phyloP scores from a whole-genome alignment of 1,139 yeast species.

The Zygoascus meyerae region DNA sequence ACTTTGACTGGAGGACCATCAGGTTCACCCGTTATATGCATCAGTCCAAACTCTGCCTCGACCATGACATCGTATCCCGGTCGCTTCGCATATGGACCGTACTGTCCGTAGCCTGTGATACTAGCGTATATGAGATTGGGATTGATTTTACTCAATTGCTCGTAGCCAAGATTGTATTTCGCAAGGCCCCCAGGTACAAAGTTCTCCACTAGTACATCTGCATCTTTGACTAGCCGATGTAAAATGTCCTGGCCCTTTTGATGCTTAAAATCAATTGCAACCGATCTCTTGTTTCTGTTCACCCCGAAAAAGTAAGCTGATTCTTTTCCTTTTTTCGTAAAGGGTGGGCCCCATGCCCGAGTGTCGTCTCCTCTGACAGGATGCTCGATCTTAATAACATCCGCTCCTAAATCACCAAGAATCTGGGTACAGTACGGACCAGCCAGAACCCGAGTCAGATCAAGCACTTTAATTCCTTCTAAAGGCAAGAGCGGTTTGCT shows the following conservation, averaged over 20 bases:
- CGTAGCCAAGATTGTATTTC: slow-evolving; percentile 36
- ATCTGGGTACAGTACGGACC: slow-evolving; percentile 42
- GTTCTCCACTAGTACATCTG: slow-evolving; percentile 41
- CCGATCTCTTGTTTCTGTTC: slow-evolving; percentile 37
- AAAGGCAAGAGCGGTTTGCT: slow-evolving; percentile 17
- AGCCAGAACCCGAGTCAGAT: slow-evolving; percentile 40
- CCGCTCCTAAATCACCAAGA: slow-evolving; percentile 41
- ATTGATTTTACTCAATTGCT: slow-evolving; percentile 26
- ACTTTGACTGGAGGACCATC: slow-evolving; percentile 40
- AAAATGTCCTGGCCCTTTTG: slow-evolving; percentile 33
- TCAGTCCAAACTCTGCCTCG: slow-evolving; percentile 42
- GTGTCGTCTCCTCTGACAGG: slow-evolving; percentile 42
- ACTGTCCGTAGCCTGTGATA: slow-evolving; percentile 39
- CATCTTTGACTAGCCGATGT: slow-evolving; percentile 26
- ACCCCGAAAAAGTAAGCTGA: slow-evolving; percentile 38
- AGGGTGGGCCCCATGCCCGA: slow-evolving; percentile 43
- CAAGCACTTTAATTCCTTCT: slow-evolving; percentile 35
- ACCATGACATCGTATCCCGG: slow-evolving; percentile 44
- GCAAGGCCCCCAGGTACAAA: slow-evolving; percentile 38
- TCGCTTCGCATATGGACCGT: slow-evolving; percentile 34
- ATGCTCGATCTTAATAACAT: slow-evolving; percentile 39
- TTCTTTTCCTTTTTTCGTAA: slow-evolving; percentile 32
- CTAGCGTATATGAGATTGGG: slow-evolving; percentile 35
- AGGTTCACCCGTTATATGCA: slow-evolving; percentile 42
- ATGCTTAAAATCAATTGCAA: slow-evolving; percentile 36